Conservation (phyloP, 352 stramenopile species). For the Pythium graminicola region DNA sequence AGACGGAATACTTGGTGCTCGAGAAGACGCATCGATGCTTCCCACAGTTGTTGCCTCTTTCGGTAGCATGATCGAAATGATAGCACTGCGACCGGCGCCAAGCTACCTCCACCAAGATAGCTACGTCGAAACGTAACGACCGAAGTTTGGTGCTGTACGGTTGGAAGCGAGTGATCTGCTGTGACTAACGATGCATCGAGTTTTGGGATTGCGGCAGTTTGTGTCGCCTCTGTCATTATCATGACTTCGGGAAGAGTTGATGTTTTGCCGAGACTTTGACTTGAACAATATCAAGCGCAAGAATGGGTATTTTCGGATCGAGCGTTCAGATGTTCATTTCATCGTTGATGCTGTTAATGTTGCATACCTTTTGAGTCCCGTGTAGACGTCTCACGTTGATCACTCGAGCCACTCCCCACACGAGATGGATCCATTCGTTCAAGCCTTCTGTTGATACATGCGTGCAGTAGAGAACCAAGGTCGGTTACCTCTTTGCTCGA, state of each 20-base stretch:
- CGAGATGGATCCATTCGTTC: not conserved
- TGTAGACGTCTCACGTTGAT: no score
- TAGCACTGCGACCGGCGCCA: slow-evolving; percentile 26
- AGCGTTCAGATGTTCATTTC: no score
- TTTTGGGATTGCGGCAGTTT: slow-evolving; percentile 5
- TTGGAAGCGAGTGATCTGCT: not conserved
- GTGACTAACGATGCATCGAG: slow-evolving; percentile 1
- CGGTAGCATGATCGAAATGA: slow-evolving; percentile 30
- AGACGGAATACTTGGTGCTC: slow-evolving; percentile 22
- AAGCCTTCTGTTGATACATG: not conserved
- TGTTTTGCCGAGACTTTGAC: no score
- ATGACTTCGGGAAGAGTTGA: no score
- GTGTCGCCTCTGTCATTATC: not conserved
- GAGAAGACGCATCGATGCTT: slow-evolving; percentile 24
- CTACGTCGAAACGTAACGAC: slow-evolving; percentile 33
- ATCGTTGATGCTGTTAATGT: no score
- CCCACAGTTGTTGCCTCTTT: slow-evolving; percentile 36
- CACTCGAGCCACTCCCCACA: no score
- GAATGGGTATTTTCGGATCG: no score
- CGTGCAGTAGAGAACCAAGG: no score
- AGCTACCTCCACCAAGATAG: slow-evolving; percentile 10
- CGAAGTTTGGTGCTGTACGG: slow-evolving; percentile 27
- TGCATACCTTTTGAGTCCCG: no score
- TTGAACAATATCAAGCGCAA: no score
- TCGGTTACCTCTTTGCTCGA: no score